Conservation (phyloP, 768 basidiomycete genomes). For the Boletus rubescentipes region DNA sequence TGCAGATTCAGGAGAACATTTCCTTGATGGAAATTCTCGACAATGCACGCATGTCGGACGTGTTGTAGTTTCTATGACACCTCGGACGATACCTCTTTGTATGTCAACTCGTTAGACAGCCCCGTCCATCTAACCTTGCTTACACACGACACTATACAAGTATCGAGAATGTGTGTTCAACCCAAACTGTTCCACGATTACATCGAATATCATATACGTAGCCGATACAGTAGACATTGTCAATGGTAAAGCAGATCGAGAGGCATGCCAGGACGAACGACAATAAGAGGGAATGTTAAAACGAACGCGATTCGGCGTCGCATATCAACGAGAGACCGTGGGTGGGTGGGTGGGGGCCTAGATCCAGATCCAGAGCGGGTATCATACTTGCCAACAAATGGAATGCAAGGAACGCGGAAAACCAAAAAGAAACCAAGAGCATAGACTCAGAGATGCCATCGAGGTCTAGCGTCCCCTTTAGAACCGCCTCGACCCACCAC, state of each 20-base stretch:
- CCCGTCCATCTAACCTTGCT: too few relatives aligned
- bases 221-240: constrained; percentile 23
- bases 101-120: too few relatives aligned
- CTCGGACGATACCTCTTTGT: too few relatives aligned
- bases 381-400: not conserved
- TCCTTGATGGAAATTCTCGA: not conserved
- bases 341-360: not conserved
- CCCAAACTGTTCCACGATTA: constrained; percentile 18
- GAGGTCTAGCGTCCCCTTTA: constrained; percentile 23
- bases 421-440: not conserved
- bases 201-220: constrained; percentile 30
- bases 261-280: constrained; percentile 10
- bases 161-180: constrained; percentile 3
- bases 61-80: too few relatives aligned
- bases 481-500: constrained; percentile 51
- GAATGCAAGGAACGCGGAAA: not conserved
- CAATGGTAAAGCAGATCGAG: not conserved
- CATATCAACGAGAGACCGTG: constrained; percentile 1
- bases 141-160: too few relatives aligned
- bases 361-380: constrained; percentile 20
- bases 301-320: not conserved
- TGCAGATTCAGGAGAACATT: not conserved
- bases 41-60: not conserved
- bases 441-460: too few relatives aligned
- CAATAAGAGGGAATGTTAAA: not conserved